Base-by-base conservation (phyloP, 148 eudicot species). In the Camellia granthamiana region DNA sequence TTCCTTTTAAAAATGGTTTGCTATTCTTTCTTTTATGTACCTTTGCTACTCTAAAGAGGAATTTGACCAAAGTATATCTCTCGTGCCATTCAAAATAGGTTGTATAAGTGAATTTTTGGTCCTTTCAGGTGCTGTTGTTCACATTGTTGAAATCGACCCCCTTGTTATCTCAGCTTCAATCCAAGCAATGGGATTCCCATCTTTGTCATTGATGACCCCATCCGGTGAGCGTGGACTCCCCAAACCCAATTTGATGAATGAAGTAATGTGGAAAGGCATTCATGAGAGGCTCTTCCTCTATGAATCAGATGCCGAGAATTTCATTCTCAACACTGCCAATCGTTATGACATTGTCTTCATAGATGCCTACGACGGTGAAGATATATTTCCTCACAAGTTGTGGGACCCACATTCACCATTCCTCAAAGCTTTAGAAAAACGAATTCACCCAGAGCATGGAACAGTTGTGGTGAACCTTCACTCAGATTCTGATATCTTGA, bases 391-490 rank as follows among this genome's bases (percentile, higher is more conserved):
- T 41, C 87, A 77, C 84, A 93, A 90, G 82, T 84, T 95, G 51
- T 90, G 99, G 97, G 97, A 95, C 38, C 97, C 93, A 5, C 68
- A 88, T 60, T 93, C 93, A 14, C 92, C 93, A 7, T 95, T 95
- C 85, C 92, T 95, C 41, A 52, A 87, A 80, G 89, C 94, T 72
- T 86, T 95, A 11, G 83, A 84, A 49, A 85, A 75, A 64, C 88
- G 74, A 47, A 90, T 95, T 61, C 93, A 95, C 77, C 99, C 97
- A 16, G 84, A 84, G 44, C 97, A 95, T 67, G 99, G 99, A 84
- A 93, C 99, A n/a, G 97, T 90, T 78, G 94, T 92, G 62, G 97
- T 95, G 78, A 95, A 95, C 85, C 99, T 95, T 77, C 99, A 95
- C 67, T 73, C 97, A 2, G 97, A 92, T 84, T 82, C 80, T 47